phyloP scores from a whole-genome alignment of 148 eudicot genomes.

The Vaccinium myrtillus region DNA sequence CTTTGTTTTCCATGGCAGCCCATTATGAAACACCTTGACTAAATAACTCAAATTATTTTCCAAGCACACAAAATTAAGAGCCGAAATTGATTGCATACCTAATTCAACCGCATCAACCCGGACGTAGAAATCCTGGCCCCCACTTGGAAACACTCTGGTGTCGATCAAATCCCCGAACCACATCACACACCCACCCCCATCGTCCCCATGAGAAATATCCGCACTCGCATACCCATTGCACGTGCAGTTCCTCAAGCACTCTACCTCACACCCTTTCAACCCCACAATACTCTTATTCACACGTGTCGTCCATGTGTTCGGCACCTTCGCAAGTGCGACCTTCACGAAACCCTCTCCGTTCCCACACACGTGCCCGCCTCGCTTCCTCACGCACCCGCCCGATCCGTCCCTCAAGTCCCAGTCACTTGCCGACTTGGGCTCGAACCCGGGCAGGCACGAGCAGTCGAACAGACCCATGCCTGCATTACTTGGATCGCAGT shows the following conservation, averaged over 20 bases:
- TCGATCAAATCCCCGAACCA: constrained; percentile 37
- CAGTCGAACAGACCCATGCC: constrained; percentile 34
- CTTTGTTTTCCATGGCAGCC: too few relatives aligned
- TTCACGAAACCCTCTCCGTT: constrained; percentile 47
- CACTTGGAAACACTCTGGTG: constrained; percentile 29
- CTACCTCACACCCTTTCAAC: too few relatives aligned
- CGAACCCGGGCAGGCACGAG: constrained; percentile 43
- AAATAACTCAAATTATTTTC: too few relatives aligned
- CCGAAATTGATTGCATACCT: constrained; percentile 28
- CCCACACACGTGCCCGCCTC: constrained; percentile 33
- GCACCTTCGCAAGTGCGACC: constrained; percentile 39
- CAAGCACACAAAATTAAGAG: background rate
- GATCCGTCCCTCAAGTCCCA: constrained; percentile 50
- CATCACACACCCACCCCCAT: constrained; percentile 27
- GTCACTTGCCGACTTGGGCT: constrained; percentile 40
- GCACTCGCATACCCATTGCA: too few relatives aligned
- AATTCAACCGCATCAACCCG: constrained; percentile 42
- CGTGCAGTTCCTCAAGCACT: too few relatives aligned
- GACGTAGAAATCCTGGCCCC: constrained; percentile 44
- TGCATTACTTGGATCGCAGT: constrained; percentile 22
- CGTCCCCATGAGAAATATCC: too few relatives aligned
- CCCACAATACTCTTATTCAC: too few relatives aligned
- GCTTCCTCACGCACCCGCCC: constrained; percentile 39
- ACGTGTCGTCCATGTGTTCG: constrained; percentile 31
- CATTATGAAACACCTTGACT: too few relatives aligned